These are phyloP conservation scores for Cylindrotheca closterium DNA, from an alignment of 108 stramenopile genomes.

Conservation along the genomic window DNA sequence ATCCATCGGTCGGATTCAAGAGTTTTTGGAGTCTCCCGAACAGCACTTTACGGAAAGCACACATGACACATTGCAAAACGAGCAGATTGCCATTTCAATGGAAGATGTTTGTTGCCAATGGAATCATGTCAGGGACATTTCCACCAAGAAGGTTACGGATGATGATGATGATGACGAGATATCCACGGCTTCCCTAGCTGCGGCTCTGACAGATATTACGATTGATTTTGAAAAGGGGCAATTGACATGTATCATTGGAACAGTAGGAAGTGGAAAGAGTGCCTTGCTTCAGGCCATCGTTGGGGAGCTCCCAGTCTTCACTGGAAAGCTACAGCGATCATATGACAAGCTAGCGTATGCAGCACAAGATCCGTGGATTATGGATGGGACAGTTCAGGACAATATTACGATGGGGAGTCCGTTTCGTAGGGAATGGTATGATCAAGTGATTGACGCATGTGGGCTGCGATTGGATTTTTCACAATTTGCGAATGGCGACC, in stretches of 20 bases:
- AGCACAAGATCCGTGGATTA: conserved; percentile 87
- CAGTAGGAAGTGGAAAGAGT: conserved; percentile 59
- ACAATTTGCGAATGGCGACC: conserved; percentile 64
- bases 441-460: conserved; percentile 55
- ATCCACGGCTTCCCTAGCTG: conserved; percentile 11
- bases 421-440: conserved; percentile 46
- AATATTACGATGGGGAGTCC: conserved; percentile 76
- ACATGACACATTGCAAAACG: neutral
- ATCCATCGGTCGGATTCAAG: conserved; percentile 65
- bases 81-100: conserved; percentile 16
- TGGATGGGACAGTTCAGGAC: conserved; percentile 76
- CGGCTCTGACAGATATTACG: conserved; percentile 41
- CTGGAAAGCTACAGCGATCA: conserved; percentile 37
- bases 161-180: neutral
- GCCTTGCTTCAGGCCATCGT: conserved; percentile 57
- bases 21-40: conserved; percentile 67
- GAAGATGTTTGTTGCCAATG: conserved; percentile 46
- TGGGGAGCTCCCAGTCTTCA: conserved; percentile 55
- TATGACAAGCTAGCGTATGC: conserved; percentile 70
- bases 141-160: neutral
- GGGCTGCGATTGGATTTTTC: conserved; percentile 65
- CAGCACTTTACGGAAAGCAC: conserved; percentile 39
- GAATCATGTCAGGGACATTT: conserved; percentile 20
- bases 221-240: conserved; percentile 39
- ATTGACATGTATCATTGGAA: conserved; percentile 58